These are phyloP conservation scores for Monosporascus sp. DNA, from an alignment of 2,329 filamentous ascomycete genomes.

Conservation along the genomic window DNA sequence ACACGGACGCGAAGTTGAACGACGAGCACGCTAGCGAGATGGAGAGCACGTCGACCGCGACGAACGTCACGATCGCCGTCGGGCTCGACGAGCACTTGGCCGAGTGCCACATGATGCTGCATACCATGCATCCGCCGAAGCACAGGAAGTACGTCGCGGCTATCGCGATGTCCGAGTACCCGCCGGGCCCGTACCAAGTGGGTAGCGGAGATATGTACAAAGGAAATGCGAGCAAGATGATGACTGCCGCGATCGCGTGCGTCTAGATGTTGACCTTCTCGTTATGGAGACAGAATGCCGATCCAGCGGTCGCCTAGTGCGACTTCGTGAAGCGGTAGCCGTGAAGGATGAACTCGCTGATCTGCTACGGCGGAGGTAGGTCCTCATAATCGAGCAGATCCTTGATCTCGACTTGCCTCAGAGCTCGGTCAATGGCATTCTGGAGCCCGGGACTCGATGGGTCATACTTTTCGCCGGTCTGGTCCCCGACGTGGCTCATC, in stretches of 20 bases:
- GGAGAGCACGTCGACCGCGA: neutral
- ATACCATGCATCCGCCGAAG: neutral
- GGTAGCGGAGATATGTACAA: neutral
- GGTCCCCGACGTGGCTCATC: neutral
- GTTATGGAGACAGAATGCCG: neutral
- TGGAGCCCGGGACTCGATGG: neutral
- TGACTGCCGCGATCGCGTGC: neutral
- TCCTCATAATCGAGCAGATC: neutral
- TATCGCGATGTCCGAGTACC: neutral
- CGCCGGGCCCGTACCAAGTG: neutral
- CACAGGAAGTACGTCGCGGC: neutral
- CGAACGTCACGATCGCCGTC: neutral
- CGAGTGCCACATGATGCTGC: neutral
- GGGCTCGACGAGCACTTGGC: neutral
- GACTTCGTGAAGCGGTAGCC: neutral
- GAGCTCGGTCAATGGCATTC: neutral
- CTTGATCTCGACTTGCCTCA: neutral
- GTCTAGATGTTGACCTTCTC: neutral
- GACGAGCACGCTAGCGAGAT: neutral
- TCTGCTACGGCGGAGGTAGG: neutral
- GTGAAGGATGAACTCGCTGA: neutral
- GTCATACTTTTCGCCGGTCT: neutral
- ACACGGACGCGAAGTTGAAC: neutral
- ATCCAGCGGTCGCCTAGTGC: neutral
- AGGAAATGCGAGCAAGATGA: neutral